These are phyloP conservation scores for Mycena floridula DNA, from an alignment of 768 basidiomycete genomes.

Conservation along the genomic window DNA sequence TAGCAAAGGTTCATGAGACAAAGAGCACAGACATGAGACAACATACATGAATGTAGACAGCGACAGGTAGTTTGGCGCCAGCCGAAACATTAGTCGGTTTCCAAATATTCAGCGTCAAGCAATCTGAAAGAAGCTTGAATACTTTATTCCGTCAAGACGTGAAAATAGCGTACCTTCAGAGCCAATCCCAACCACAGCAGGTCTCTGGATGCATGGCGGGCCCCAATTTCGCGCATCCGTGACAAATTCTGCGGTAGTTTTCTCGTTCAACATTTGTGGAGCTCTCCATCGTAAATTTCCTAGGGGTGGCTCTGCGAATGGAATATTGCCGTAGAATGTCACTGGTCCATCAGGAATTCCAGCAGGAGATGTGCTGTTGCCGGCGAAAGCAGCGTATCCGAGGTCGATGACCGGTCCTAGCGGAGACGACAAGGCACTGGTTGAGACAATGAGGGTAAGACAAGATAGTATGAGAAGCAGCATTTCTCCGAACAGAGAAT, in stretches of 20 bases:
- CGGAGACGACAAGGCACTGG: constrained; percentile 15
- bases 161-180: constrained; percentile 37
- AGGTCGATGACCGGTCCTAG: constrained; percentile 33
- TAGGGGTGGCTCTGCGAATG: constrained; percentile 35
- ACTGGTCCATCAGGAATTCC: constrained; percentile 30
- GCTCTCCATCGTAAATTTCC: constrained; percentile 33
- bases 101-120: constrained; percentile 36
- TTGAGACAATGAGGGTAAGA: no score
- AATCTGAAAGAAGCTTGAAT: constrained; percentile 21
- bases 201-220: constrained; percentile 37
- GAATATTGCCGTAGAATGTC: constrained; percentile 35
- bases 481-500: no score
- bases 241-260: constrained; percentile 14
- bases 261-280: constrained; percentile 29
- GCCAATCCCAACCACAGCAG: constrained; percentile 39
- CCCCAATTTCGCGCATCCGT: constrained; percentile 40
- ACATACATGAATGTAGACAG: constrained; percentile 35
- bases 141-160: background rate
- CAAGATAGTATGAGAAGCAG: no score
- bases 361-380: constrained; percentile 32
- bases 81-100: constrained; percentile 30
- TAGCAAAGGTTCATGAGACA: constrained; percentile 5
- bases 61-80: constrained; percentile 30
- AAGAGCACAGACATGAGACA: background rate
- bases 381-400: constrained; percentile 34